phyloP scores from a whole-genome alignment of 2,329 filamentous ascomycete species.

The Monosporascus ibericus region DNA sequence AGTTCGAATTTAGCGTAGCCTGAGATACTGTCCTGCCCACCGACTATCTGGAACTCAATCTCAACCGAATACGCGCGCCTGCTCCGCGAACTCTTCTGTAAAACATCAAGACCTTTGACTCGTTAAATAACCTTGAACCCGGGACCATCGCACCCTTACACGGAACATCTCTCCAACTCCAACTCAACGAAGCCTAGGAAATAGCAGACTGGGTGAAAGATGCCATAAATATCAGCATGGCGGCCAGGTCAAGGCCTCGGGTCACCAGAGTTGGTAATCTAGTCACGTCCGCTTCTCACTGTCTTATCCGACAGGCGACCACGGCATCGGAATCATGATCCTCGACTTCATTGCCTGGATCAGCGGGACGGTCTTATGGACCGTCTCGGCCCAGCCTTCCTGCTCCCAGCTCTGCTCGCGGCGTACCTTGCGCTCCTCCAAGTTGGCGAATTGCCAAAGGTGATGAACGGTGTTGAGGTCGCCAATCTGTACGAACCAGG shows the following conservation, averaged over 20 bases:
- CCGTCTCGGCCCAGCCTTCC: slow-evolving; percentile 93
- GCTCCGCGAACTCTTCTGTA: too few relatives aligned
- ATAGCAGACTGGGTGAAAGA: too few relatives aligned
- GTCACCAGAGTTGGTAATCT: slow-evolving; percentile 4
- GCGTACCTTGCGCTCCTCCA: slow-evolving; percentile 85
- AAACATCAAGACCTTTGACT: too few relatives aligned
- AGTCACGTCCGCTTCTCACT: background rate
- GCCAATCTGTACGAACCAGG: slow-evolving; percentile 98
- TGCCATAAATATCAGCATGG: slow-evolving; percentile 5
- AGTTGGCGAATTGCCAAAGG: slow-evolving; percentile 95
- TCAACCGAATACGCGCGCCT: too few relatives aligned
- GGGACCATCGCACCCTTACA: too few relatives aligned
- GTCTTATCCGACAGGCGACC: slow-evolving; percentile 79
- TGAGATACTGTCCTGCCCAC: too few relatives aligned
- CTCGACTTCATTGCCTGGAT: slow-evolving; percentile 96
- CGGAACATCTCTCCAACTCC: too few relatives aligned
- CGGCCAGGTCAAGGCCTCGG: background rate
- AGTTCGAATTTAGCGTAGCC: too few relatives aligned
- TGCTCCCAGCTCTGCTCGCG: slow-evolving; percentile 94
- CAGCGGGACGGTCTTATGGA: slow-evolving; percentile 95
- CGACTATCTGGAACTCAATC: too few relatives aligned
- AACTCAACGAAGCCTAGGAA: too few relatives aligned
- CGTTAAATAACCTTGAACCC: too few relatives aligned
- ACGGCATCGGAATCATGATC: slow-evolving; percentile 89
- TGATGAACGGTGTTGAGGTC: slow-evolving; percentile 97